Base-by-base conservation (phyloP, 495 filamentous ascomycete species). In the Penicillium tannophilum region DNA sequence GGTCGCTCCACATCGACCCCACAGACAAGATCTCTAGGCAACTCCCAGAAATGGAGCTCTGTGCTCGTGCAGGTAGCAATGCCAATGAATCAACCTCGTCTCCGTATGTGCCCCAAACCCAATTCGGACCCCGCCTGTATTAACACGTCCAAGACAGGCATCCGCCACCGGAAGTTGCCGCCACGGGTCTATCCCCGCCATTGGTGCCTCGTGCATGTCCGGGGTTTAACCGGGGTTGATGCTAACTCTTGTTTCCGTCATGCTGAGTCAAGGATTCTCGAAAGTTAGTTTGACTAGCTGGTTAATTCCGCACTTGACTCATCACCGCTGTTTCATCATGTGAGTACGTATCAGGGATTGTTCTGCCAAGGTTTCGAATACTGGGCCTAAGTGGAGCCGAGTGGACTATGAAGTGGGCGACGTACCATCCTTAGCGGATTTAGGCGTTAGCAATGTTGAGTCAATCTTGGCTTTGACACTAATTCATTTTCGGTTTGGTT, bases 301-400 rank as follows among this genome's bases (percentile, higher is more conserved):
- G 26, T 31, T n/a, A 36, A 35, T 36, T 14, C 30, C 16, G 20
- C 33, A 2, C 49, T 52, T 36, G 16, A 39, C 26, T 50, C 47
- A 52, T 52, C 49, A 52, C 49, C 26, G 49, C 49, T 30, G 44
- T 5, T 54, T 42, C 20, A 26, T n/a, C 33, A 8, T 11, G 11
- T 12, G 9, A 14, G 16, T 14, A 12, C 2, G n/a, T 44, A 30
- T 24, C 35, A 24, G 31, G 19, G 31, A 52, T 31, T 36, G 14
- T 36, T 19, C n/a, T n/a, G 12, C 41, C 12, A 48, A 56, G 31
- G 45, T 12, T 43, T 33, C 30, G 14, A 28, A 47, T 16, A 9
- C 24, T 26, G 19, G 49, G 14, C 23, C 31, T 9, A 59, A 14
- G 56, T 59, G 56, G 56, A 59, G 56, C 56, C 36, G 48, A 53